Percentiles rank a stretch among this genome's conserved stretches.
phyloP scores from a whole-genome alignment of 192 early-diverging fungal genomes.

The Backusella psychrophila region DNA sequence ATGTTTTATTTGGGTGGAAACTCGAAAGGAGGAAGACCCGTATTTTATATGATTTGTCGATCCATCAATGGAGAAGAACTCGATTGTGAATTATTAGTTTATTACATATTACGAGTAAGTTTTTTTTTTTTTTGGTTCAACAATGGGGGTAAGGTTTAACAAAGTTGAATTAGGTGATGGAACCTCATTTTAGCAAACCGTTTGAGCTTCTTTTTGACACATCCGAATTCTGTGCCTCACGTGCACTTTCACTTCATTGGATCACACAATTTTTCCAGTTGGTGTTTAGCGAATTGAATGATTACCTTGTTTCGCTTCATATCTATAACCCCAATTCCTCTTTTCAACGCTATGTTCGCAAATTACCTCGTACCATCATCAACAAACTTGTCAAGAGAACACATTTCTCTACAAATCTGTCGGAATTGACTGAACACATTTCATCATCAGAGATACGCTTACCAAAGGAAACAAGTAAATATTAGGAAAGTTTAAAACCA shows the following conservation, averaged over 20 bases:
- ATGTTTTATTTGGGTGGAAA: conserved; percentile 79
- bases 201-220: conserved; percentile 82
- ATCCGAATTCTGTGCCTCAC: conserved; percentile 69
- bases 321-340: conserved; percentile 77
- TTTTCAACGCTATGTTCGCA: conserved; percentile 65
- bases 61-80: conserved; percentile 68
- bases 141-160: too few species aligned
- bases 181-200: conserved; percentile 62
- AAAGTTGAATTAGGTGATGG: conserved; percentile 41
- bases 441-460: conserved; percentile 66
- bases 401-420: conserved; percentile 61
- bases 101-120: conserved; percentile 66
- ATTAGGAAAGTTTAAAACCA: too few species aligned
- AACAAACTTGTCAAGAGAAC: conserved; percentile 58
- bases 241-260: conserved; percentile 75
- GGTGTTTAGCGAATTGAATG: conserved; percentile 56
- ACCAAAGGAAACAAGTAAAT: conserved; percentile 60
- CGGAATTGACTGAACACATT: conserved; percentile 73
- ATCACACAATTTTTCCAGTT: conserved; percentile 66
- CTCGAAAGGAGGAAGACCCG: conserved; percentile 69
- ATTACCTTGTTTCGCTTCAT: conserved; percentile 65
- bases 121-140: neutral
- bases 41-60: conserved; percentile 83
- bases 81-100: conserved; percentile 83
- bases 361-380: conserved; percentile 41